phyloP scores from a whole-genome alignment of 108 stramenopile species.

The Pseudonitzschia pungens region DNA sequence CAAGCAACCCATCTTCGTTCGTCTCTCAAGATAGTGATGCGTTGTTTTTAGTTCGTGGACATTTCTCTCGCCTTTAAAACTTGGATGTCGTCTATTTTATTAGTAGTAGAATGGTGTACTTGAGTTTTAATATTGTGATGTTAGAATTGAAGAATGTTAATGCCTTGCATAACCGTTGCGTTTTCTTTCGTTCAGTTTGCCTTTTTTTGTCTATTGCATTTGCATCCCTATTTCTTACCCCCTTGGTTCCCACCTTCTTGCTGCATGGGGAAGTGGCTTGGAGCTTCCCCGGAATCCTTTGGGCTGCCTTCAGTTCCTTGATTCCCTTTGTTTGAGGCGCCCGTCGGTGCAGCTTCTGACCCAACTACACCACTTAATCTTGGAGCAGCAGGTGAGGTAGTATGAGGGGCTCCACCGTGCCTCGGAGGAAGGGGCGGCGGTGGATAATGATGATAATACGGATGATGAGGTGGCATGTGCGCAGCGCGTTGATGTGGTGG shows the following conservation, averaged over 20 bases:
- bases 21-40: too few species aligned
- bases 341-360: constrained; percentile 17
- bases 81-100: neutral
- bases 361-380: constrained; percentile 17
- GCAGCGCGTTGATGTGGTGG: constrained; percentile 22
- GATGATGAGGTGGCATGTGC: constrained; percentile 61
- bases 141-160: constrained; percentile 1
- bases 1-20: too few species aligned
- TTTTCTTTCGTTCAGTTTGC: neutral
- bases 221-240: neutral
- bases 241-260: constrained; percentile 19
- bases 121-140: neutral
- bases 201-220: neutral
- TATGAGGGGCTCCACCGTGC: constrained; percentile 26
- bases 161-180: neutral
- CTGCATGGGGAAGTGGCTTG: constrained; percentile 19
- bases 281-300: constrained; percentile 22
- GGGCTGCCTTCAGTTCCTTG: constrained; percentile 26
- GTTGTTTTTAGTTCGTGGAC: too few species aligned
- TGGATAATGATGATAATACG: constrained; percentile 49
- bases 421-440: constrained; percentile 40
- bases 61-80: neutral
- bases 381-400: constrained; percentile 21
- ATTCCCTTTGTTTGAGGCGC: constrained; percentile 23
- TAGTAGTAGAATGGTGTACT: neutral